Percentiles rank a stretch among this genome's conserved stretches.
Evolutionary conservation across 2,329 filamentous ascomycete genomes (phyloP).

Genomic region (Colletotrichum salicis): DNA sequence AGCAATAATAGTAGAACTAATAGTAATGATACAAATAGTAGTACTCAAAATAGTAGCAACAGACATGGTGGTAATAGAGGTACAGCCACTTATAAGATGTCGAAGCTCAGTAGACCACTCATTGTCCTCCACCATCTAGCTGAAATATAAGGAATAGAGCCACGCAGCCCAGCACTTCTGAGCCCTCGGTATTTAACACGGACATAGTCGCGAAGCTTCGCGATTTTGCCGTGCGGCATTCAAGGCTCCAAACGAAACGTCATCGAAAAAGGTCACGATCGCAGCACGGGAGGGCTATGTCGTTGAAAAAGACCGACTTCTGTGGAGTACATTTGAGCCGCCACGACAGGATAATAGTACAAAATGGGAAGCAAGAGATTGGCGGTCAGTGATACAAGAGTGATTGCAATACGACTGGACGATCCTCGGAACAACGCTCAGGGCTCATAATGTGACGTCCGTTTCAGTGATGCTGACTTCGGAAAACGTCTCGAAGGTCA

Average conservation of each 20-base stretch:
- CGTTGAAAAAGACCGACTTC: background rate
- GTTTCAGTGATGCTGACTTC: background rate
- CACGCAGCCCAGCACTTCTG: too few species aligned
- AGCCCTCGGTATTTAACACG: background rate
- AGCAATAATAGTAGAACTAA: too few species aligned
- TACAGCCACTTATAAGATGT: too few species aligned
- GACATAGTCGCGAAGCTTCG: background rate
- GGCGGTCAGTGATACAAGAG: background rate
- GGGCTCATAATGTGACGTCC: background rate
- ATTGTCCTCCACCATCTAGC: too few species aligned
- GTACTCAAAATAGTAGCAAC: too few species aligned
- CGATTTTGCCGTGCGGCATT: background rate
- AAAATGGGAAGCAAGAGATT: background rate
- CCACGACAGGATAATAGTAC: background rate
- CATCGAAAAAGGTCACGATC: background rate
- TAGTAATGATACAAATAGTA: too few species aligned
- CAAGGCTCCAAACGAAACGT: slow-evolving; percentile 1
- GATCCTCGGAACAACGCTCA: background rate
- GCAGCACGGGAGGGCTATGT: background rate
- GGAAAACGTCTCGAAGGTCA: background rate
- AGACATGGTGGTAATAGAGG: too few species aligned
- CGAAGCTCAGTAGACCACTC: too few species aligned
- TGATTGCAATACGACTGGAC: background rate
- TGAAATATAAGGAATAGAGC: background rate
- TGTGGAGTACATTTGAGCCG: background rate